Evolutionary conservation across 2,329 filamentous ascomycete species (phyloP).

Genomic region (Aspergillus ochraceoroseus): DNA sequence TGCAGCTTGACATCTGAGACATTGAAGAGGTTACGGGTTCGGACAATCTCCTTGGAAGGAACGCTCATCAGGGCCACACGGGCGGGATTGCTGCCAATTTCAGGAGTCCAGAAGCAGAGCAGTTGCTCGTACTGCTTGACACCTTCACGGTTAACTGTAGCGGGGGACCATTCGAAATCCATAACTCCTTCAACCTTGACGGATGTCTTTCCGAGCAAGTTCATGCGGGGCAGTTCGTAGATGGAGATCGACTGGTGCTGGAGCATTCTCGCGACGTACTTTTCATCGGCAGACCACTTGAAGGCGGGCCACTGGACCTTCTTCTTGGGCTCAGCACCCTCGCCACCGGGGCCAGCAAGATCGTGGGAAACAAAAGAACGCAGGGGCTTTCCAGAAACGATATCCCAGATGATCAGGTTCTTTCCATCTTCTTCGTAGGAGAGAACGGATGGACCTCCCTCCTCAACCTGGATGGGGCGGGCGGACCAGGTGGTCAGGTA

Average conservation of each 20-base stretch:
- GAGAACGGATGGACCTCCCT: conserved; percentile 70
- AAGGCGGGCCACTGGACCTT: conserved; percentile 98
- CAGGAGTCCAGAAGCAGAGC: conserved; percentile 97
- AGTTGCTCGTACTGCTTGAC: conserved; percentile 92
- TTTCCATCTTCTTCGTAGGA: conserved; percentile 93
- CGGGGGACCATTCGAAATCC: conserved; percentile 97
- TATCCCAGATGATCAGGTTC: conserved; percentile 99
- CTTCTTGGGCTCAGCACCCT: conserved; percentile 68
- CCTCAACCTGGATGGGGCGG: conserved; percentile 84
- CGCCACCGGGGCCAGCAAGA: conserved; percentile 53
- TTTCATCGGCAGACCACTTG: conserved; percentile 98
- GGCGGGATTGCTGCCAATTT: conserved; percentile 95
- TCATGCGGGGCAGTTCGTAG: conserved; percentile 86
- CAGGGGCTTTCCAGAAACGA: conserved; percentile 80
- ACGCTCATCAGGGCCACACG: conserved; percentile 96
- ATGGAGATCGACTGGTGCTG: conserved; percentile 85
- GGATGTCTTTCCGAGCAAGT: conserved; percentile 79
- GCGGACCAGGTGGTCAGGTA: conserved; percentile 97
- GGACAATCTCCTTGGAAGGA: conserved; percentile 87
- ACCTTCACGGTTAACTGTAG: conserved; percentile 72
- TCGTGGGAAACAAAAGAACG: conserved; percentile 93
- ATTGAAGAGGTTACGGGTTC: conserved; percentile 95
- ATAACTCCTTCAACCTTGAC: conserved; percentile 96
- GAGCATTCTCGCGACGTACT: conserved; percentile 89
- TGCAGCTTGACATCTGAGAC: conserved; percentile 96